Evolutionary conservation across 768 basidiomycete species (phyloP).

Genomic region (Leccinum uliginosum): DNA sequence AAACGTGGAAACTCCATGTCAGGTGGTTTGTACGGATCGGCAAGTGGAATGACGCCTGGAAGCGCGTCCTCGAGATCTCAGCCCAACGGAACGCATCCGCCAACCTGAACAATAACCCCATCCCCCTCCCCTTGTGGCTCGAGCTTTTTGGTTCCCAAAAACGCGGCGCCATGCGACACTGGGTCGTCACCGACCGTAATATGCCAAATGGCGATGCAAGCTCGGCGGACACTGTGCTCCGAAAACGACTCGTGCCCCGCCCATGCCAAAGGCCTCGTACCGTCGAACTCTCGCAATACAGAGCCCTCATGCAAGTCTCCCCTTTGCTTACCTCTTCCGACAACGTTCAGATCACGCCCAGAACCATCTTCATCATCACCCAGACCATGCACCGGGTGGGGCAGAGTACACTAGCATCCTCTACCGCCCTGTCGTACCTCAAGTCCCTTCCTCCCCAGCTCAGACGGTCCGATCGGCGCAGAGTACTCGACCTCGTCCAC

Average conservation of each 20-base stretch:
- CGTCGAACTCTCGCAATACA: constrained; percentile 28
- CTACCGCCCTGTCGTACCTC: constrained; percentile 48
- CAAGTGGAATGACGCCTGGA: constrained; percentile 57
- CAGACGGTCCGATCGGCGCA: constrained; percentile 28
- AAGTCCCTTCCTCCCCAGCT: constrained; percentile 42
- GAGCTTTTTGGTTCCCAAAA: constrained; percentile 52
- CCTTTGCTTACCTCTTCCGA: constrained; percentile 36
- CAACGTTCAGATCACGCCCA: constrained; percentile 35
- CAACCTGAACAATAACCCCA: constrained; percentile 4
- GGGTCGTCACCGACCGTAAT: constrained; percentile 7
- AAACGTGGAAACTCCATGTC: constrained; percentile 54
- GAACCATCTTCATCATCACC: constrained; percentile 43
- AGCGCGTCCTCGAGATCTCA: constrained; percentile 29
- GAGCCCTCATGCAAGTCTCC: constrained; percentile 38
- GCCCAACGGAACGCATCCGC: constrained; percentile 6
- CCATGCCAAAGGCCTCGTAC: constrained; percentile 8
- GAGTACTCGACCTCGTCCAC: constrained; percentile 48
- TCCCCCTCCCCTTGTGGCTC: constrained; percentile 52
- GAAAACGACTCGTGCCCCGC: constrained; percentile 15
- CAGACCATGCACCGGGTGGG: constrained; percentile 42
- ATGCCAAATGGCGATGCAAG: neutral
- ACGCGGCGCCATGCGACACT: constrained; percentile 30
- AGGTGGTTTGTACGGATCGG: constrained; percentile 55
- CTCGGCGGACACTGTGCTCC: neutral
- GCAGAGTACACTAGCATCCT: constrained; percentile 36